These are phyloP conservation scores for Leccinum imitatum DNA, from an alignment of 768 basidiomycete genomes.

Conservation along the genomic window DNA sequence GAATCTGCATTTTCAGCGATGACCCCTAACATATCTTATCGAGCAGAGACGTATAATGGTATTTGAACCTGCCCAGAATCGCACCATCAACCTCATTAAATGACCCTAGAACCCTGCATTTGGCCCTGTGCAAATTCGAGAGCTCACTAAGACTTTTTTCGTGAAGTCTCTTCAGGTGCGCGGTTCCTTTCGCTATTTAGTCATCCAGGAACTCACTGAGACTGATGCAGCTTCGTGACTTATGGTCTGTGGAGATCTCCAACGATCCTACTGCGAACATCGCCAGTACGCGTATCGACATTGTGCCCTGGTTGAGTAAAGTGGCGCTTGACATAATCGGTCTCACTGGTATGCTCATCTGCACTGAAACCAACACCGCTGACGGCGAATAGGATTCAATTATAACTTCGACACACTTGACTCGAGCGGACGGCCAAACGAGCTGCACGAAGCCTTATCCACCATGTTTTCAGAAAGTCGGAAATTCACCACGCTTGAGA, in stretches of 20 bases:
- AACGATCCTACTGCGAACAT: constrained; percentile 21
- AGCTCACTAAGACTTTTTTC: constrained; percentile 55
- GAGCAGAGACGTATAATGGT: constrained; percentile 33
- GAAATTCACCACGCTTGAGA: constrained; percentile 21
- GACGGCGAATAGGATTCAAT: constrained; percentile 35
- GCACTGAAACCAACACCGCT: neutral
- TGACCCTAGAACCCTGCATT: constrained; percentile 60
- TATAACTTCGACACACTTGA: constrained; percentile 37
- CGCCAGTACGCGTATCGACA: constrained; percentile 27
- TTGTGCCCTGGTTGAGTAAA: constrained; percentile 34
- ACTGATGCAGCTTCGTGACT: constrained; percentile 42
- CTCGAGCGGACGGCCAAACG: constrained; percentile 24
- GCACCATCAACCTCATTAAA: neutral
- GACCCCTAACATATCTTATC: neutral
- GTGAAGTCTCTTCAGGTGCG: constrained; percentile 41
- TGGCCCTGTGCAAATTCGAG: constrained; percentile 56
- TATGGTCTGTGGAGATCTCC: constrained; percentile 40
- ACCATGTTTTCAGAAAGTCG: constrained; percentile 27
- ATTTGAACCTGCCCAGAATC: neutral
- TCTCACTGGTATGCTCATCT: constrained; percentile 32
- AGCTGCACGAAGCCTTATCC: constrained; percentile 35
- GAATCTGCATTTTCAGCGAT: neutral
- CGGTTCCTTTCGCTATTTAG: neutral
- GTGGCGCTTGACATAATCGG: constrained; percentile 45
- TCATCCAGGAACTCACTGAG: neutral